Conservation (phyloP, 495 filamentous ascomycete species). For the Penicillium bialowiezense region DNA sequence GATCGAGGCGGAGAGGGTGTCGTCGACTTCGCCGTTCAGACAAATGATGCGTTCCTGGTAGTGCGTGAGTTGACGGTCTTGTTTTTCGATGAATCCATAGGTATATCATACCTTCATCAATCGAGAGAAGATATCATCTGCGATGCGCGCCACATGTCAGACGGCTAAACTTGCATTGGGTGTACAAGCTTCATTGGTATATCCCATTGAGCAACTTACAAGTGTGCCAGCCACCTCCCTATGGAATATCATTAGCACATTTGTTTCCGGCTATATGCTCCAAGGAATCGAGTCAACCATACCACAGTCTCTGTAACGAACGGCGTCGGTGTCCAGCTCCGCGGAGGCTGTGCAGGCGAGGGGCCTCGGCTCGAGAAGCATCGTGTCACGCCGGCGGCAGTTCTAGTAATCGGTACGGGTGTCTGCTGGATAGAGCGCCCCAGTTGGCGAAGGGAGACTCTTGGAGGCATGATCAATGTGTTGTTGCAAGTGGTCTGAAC, state of each 20-base stretch:
- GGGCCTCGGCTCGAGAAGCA: constrained; percentile 33
- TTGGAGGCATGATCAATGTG: constrained; percentile 15
- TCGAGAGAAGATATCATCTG: constrained; percentile 83
- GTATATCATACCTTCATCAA: constrained; percentile 60
- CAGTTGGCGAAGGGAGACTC: constrained; percentile 24
- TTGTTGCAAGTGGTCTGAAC: not conserved
- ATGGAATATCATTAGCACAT: constrained; percentile 33
- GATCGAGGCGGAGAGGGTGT: constrained; percentile 81
- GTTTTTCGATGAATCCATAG: not conserved
- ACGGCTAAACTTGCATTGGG: constrained; percentile 4
- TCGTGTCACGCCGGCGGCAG: constrained; percentile 12
- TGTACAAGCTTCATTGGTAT: not conserved
- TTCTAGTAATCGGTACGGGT: constrained; percentile 4
- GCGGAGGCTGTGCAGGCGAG: constrained; percentile 43
- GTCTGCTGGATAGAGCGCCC: constrained; percentile 19
- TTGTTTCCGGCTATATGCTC: not conserved
- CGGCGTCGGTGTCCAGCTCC: constrained; percentile 62
- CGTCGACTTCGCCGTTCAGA: constrained; percentile 89
- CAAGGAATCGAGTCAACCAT: constrained; percentile 31
- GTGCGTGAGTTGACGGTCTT: not conserved
- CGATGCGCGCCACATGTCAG: constrained; percentile 18
- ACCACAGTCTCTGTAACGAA: constrained; percentile 81
- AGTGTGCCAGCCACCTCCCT: constrained; percentile 90
- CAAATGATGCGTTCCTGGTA: constrained; percentile 87
- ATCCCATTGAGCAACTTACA: constrained; percentile 51